Percentiles rank a stretch among this genome's conserved stretches.
Conservation (phyloP, 106 monocot species). For the Allium sativum region DNA sequence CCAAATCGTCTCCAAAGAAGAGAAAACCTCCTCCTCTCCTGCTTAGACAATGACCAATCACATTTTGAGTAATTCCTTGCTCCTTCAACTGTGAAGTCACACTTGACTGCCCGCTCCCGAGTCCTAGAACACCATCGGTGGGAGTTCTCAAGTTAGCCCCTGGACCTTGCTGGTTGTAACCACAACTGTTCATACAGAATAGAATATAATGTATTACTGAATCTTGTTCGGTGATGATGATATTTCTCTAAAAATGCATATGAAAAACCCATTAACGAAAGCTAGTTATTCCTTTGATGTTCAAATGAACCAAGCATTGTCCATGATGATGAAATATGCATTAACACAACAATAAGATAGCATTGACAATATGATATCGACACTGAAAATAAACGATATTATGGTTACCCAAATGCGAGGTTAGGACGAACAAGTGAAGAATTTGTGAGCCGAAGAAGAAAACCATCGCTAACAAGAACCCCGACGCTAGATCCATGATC, state of each 20-base stretch:
- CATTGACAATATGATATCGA: not conserved
- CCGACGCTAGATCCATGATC: constrained; percentile 72
- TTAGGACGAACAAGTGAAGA: constrained; percentile 34
- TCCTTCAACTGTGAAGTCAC: constrained; percentile 50
- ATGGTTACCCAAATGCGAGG: constrained; percentile 49
- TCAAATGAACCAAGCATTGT: not conserved
- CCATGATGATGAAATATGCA: not conserved
- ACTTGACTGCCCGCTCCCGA: constrained; percentile 50
- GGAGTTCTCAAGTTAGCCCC: constrained; percentile 11
- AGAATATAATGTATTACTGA: not conserved
- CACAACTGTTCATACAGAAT: constrained; percentile 24
- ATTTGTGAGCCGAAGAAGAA: constrained; percentile 48
- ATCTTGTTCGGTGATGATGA: not conserved
- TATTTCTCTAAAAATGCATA: not conserved
- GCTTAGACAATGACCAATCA: constrained; percentile 77
- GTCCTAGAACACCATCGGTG: constrained; percentile 74
- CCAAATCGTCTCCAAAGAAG: constrained; percentile 70
- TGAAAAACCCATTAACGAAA: not conserved
- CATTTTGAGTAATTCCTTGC: constrained; percentile 49
- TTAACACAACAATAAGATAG: not conserved
- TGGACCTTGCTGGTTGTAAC: constrained; percentile 59
- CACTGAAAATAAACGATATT: not conserved
- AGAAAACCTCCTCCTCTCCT: constrained; percentile 55
- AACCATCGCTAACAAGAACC: constrained; percentile 58
- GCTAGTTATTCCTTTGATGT: not conserved